Evolutionary conservation across 192 early-diverging fungal species (phyloP), one percentile per base, ranked within the genome.

Genomic region (Lobulomyces angularis): DNA sequence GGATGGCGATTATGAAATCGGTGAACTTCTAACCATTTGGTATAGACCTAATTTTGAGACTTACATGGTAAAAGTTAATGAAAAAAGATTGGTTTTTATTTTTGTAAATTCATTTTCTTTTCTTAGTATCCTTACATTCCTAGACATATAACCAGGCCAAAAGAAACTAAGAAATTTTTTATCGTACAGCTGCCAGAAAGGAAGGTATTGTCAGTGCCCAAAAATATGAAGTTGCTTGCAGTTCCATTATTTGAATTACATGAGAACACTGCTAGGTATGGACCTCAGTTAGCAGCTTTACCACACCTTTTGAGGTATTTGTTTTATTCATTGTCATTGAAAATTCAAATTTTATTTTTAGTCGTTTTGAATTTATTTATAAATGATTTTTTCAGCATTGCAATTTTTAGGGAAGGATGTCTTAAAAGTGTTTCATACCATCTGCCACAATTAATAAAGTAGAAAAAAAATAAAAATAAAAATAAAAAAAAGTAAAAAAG

Each of bases 231-330:
- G 42, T 58, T 86, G 7, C 53, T 86, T 4, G 83, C 83, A 7
- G 79, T 86, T 3, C 83, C 83, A 4, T 58, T 86, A 25, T 82
- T 84, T 49, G 83, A 86, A 49, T 48, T 86, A 12, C 77, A 83
- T 58, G 77, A 83, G 40, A 84, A 86, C 45, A 57, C 79, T n/a
- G 64, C 62, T n/a, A 50, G 78, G 18, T 86, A 80, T 55, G 83
- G 83, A 1, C 60, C 70, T 5, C 78, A 86, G 49, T 42, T 86
- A 19, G 61, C 78, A 3, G 61, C 71, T 2, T 56, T 86, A 35
- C 76, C 83, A 19, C 69, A 73, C 41, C 56, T 80, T 34, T 57
- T 86, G 22, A 74, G 71, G 38, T 39, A 39, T n/a, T n/a, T n/a
- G n/a, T n/a, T n/a, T n/a, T n/a, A n/a, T n/a, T n/a, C n/a, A n/a